Evolutionary conservation across 305 asterid species (phyloP).

Genomic region (Solanum hybrid): DNA sequence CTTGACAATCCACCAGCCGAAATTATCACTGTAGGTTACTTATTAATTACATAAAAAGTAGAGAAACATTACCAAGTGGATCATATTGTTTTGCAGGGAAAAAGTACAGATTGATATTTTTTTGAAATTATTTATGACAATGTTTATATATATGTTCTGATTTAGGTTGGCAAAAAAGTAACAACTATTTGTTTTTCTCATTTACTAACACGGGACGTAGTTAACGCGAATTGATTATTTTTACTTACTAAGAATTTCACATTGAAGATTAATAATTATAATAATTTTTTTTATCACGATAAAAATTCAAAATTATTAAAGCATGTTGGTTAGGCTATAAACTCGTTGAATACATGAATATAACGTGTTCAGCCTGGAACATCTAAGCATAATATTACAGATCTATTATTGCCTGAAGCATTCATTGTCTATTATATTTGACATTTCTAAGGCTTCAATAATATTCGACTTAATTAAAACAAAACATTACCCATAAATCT

Average conservation of each 20-base stretch:
- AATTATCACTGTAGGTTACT: background rate
- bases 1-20: background rate
- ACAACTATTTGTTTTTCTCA: background rate
- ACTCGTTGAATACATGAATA: background rate
- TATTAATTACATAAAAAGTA: background rate
- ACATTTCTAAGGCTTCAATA: background rate
- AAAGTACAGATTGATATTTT: background rate
- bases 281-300: background rate
- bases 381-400: too few relatives aligned
- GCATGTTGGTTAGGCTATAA: background rate
- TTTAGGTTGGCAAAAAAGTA: background rate
- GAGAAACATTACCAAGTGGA: background rate
- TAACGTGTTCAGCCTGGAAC: too few relatives aligned
- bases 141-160: background rate
- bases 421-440: background rate
- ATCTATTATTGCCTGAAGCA: too few relatives aligned
- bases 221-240: background rate
- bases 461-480: background rate
- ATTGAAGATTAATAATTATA: background rate
- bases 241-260: background rate
- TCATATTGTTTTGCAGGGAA: background rate
- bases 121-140: background rate
- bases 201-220: background rate
- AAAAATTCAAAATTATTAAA: too few relatives aligned
- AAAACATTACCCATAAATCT: background rate